Evolutionary conservation across 805 yeast species (phyloP).

Genomic region (Candida suzukii): DNA sequence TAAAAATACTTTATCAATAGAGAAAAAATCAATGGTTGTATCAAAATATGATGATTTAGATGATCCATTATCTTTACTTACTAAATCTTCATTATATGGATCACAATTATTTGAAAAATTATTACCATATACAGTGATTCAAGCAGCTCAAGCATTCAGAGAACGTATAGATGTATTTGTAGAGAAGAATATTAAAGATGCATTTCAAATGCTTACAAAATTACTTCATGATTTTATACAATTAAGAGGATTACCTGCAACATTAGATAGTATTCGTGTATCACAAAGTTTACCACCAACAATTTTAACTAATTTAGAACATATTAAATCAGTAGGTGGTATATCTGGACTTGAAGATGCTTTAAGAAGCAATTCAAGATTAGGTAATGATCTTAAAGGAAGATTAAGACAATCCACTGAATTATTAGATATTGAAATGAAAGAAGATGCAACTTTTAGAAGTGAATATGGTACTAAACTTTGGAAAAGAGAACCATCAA

Average conservation of each 20-base stretch:
- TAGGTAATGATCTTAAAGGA: constrained; percentile 33
- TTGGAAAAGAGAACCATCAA: constrained; percentile 49
- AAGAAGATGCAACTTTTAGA: constrained; percentile 49
- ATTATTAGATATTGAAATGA: constrained; percentile 40
- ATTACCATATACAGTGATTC: constrained; percentile 60
- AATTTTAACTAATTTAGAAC: constrained; percentile 47
- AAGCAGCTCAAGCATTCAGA: constrained; percentile 57
- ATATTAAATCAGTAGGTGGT: constrained; percentile 50
- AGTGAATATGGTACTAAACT: constrained; percentile 41
- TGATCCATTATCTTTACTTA: constrained; percentile 9
- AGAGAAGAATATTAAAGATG: constrained; percentile 33
- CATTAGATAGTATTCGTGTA: constrained; percentile 52
- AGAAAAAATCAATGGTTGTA: constrained; percentile 52
- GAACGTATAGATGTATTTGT: constrained; percentile 58
- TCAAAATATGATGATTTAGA: constrained; percentile 22
- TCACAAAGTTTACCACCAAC: constrained; percentile 55
- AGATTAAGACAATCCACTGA: constrained; percentile 40
- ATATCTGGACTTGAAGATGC: constrained; percentile 31
- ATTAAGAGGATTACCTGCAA: constrained; percentile 49
- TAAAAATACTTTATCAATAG: constrained; percentile 29
- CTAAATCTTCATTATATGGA: constrained; percentile 14
- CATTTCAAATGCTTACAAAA: constrained; percentile 40
- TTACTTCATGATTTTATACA: constrained; percentile 37
- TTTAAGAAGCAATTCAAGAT: constrained; percentile 36
- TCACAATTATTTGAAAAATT: constrained; percentile 46